Base-by-base conservation (phyloP, 148 eudicot genomes). In the Camellia japonica region DNA sequence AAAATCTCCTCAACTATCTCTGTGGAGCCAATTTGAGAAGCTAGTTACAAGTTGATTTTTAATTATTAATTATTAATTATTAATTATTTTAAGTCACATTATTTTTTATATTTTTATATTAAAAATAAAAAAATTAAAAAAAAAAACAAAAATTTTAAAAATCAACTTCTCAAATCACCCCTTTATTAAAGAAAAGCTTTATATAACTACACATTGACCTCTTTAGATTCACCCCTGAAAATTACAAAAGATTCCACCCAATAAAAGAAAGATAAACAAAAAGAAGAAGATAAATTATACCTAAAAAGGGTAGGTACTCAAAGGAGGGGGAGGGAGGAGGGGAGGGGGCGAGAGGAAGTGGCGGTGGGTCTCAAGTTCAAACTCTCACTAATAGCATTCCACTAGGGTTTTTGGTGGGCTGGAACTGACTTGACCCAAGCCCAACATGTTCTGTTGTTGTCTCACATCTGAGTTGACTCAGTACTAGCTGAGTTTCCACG, bases 401-500 rank as follows among this genome's bases (percentile, higher is more conserved):
- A 56, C 2, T 47, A 47, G 60, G 60, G 6, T 62, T 62, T 6
- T 55, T 54, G 61, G n/a, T 20, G 59, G 62, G 76, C 41, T n/a
- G 19, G 23, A 61, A 51, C 52, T 18, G 64, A 38, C 59, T 16
- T 18, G 56, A 2, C 63, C 59, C 19, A 52, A 19, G 65, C n/a
- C n/a, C 12, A 23, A 23, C 30, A 23, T 23, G 30, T 23, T 23
- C 30, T 23, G 30, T 23, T 23, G 30, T 23, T 23, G 30, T 23
- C 30, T 12, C 16, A 14, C 13, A 14, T 10, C 80, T 43, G 61
- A 63, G 54, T 71, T 12, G 46, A 64, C 84, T 82, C 84, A 23
- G 52, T 70, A 2, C 51, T 54, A 66, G 11, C 83, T 59, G 76
- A 80, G 81, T 77, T 68, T 86, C 97, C 97, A 93, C n/a, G 95